phyloP scores from a whole-genome alignment of 225 moss, liverwort and hornwort species.

The Antitrichia curtipendula region DNA sequence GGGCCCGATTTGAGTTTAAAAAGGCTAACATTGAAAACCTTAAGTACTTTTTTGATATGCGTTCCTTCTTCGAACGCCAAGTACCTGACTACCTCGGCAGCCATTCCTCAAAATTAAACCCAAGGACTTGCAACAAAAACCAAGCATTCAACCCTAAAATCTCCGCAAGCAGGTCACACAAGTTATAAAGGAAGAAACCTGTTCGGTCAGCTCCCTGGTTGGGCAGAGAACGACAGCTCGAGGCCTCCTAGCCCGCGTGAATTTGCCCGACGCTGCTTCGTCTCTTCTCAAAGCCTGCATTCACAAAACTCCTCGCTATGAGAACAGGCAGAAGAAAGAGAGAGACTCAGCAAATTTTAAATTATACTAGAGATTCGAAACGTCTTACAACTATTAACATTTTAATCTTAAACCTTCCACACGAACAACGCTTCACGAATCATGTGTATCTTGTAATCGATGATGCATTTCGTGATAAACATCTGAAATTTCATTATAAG shows the following conservation, averaged over 20 bases:
- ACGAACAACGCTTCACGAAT: not conserved
- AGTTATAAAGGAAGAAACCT: slow-evolving; percentile 20
- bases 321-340: not conserved
- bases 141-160: not conserved
- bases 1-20: not conserved
- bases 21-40: not conserved
- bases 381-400: not conserved
- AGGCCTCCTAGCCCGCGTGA: slow-evolving; percentile 70
- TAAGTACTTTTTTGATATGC: not conserved
- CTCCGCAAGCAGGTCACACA: not conserved
- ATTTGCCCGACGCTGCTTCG: slow-evolving; percentile 67
- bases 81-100: not conserved
- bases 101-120: not conserved
- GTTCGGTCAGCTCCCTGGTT: slow-evolving; percentile 95
- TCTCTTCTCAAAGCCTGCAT: slow-evolving; percentile 77
- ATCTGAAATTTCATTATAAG: not conserved
- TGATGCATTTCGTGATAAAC: not conserved
- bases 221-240: slow-evolving; percentile 90
- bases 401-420: not conserved
- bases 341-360: not conserved
- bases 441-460: not conserved
- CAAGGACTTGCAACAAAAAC: not conserved
- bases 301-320: not conserved
- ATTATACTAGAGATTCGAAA: not conserved
- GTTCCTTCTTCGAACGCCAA: not conserved